Evolutionary conservation across 2,329 filamentous ascomycete genomes (phyloP), one percentile per base, ranked within the genome.

Genomic region (Diplodia scrobiculata): DNA sequence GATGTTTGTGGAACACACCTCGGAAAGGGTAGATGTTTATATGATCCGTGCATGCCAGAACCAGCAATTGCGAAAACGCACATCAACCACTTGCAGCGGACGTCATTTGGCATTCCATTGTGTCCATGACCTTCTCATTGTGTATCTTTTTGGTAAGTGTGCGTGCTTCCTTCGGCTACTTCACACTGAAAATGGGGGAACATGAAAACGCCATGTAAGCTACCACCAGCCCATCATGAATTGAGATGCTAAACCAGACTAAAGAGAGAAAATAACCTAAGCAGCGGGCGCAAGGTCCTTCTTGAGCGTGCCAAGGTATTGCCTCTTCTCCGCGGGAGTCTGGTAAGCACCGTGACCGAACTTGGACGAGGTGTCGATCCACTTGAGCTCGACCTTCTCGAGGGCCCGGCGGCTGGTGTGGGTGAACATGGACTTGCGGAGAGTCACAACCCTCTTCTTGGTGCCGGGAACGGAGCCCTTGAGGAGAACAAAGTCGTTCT

Each of bases 311-410:
- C 95, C 95, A 84, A 97, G 82, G 87, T 92, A 95, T 81, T 92
- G 89, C 85, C 91, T 91, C 92, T 99, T 99, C 91, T 99, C 95
- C 79, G 91, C 90, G 73, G 90, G 86, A 71, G 95, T 99, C 87
- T 99, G 95, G 92, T 96, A 99, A 78, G 92, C 94, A 89, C 95
- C 95, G 86, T 99, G 95, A 84, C 95, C 95, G 83, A 99, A 99
- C 88, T 99, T 96, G 85, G 93, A 97, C 70, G 93, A 97, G 77
- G 95, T 99, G 79, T 99, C 95, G 90, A 99, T 99, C 95, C 95
- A 99, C 86, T 99, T 99, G 86, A 99, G 91, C 79, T 94, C 91
- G 82, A 98, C 91, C 91, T 99, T 98, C 90, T 99, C 95, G 79
- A 97, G 87, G 66, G 95, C 91, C 82, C 90, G 92, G 81, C 95